Evolutionary conservation across 352 stramenopile genomes (phyloP), one percentile per base, ranked within the genome.

Genomic region (Phytopythium mirpurense): DNA sequence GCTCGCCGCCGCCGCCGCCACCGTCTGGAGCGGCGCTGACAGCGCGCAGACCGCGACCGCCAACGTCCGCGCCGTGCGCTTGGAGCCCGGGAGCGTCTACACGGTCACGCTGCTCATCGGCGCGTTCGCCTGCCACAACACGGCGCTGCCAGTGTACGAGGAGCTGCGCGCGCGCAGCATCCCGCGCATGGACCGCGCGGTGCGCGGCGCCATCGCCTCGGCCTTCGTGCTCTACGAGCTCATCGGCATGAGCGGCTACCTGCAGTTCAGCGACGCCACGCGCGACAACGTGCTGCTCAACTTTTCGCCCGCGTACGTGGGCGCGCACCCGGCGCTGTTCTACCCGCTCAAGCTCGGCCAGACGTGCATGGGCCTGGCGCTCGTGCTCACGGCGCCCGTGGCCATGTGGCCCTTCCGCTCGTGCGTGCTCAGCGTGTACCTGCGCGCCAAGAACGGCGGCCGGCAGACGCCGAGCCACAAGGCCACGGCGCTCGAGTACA

Each of bases 351-450:
- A 85, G 9, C 34, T 87, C 37, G 80, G 77, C 1, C 80, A 78
- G 16, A 63, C 74, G 23, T 87, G 74, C 54, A 90, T 88, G 74
- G 76, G 63, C 5, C 48, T 85, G 32, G 80, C 77, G 54, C 52
- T 90, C 40, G 57, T 88, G 26, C 63, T 90, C 5, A 86, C 74
- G 12, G 72, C 76, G 36, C 80, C 78, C 0, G 83, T 90, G 53
- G 77, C 80, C 14, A 87, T 86, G 75, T 88, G 78, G 80, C 78
- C 80, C 0, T 90, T 90, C 64, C 80, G 78, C 15, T 89, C 75
- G 45, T 89, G 80, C 37, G 48, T 90, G 16, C 65, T 90, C 49
- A 85, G 73, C 34, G 80, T 88, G 8, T 72, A 80, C 24, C 60
- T 91, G 26, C 80, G 80, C 16, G 43, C 81, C 51, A 86, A 86